Evolutionary conservation across 139 green algal species (phyloP), one percentile per base, ranked within the genome.

Genomic region (Nannochloris sp.): DNA sequence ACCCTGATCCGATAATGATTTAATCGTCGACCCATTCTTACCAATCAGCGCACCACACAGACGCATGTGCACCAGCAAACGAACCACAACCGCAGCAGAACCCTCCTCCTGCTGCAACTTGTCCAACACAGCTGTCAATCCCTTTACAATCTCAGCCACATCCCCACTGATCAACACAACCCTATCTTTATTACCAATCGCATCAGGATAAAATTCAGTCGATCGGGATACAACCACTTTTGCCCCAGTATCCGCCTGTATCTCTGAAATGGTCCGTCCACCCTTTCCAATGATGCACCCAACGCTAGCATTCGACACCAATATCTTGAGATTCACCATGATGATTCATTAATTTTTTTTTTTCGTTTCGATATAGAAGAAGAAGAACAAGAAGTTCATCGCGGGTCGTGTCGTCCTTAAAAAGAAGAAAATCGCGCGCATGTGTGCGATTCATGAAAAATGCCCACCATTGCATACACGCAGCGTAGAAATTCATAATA

Each of bases 31-130:
- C 36, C 87, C 87, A 23, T 76, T 78, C 64, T 86, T 86, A 37
- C 87, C 87, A 59, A 95, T 91, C 58, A 95, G 78, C 12, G 68
- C 78, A 24, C 87, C 87, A 63, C 88, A 95, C 12, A 88, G 64
- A 10, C 59, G 60, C 57, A 81, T 74, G 31, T 88, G 87, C 60
- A 95, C 82, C 46, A 95, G 68, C 34, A 95, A 71, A 16, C 81
- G 71, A 29, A 58, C 50, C 19, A 21, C 46, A 53, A 25, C 46
- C 3, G 18, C 15, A 53, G 5, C n/a, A 21, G 14, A 15, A 6
- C 6, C 19, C 23, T 36, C 19, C 23, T 58, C 23, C 23, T 58
- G 18, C 31, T 68, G 65, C 24, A 95, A 62, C 64, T 87, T 90
- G 36, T 60, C 68, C n/a, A 90, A 70, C 46, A 95, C 81, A 12